Evolutionary conservation across 164 flowering plant species (phyloP), one percentile per base, ranked within the genome.

Genomic region (Vitis labrusca): DNA sequence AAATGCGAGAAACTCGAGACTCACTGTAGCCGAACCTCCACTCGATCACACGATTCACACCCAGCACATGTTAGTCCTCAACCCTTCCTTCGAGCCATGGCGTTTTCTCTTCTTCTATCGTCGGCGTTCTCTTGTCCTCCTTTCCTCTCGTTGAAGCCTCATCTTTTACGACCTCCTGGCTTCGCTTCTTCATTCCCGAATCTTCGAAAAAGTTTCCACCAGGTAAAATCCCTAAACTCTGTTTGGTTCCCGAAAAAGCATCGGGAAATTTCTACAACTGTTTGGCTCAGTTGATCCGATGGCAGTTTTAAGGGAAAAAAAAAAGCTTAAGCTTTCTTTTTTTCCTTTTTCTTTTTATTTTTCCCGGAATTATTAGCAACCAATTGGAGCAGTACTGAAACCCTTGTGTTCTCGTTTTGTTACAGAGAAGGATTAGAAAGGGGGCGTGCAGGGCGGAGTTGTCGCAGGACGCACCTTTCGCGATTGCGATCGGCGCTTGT

Each of bases 401-500:
- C 30, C 58, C 15, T 51, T n/a, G 16, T 27, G 15, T 66, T 60
- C 10, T 15, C 11, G 30, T 51, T 58, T 65, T 54, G 54, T 60
- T 49, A 68, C 63, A 73, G 84, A 58, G 74, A 47, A 81, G 79
- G 77, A 53, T 55, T n/a, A 62, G 83, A 62, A 71, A 63, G 50
- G 75, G 75, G 7, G 66, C 48, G 54, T 87, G 97, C 82, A 82
- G 88, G 62, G 94, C 93, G 9, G 93, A 85, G 74, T 70, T 94
- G 1, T 74, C 88, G 0, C 66, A 65, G 14, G 99, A 92, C 66
- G 91, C 91, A 3, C 95, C 97, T 1, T 79, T 88, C 37, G 89
- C 85, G 5, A 54, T 75, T 9, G 95, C 97, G 0, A 89, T 92
- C 69, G 95, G 94, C 10, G 89, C 85, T 30, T 89, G 82, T 61